Percentiles rank a stretch among this genome's conserved stretches.
Evolutionary conservation across 257 asterid species (phyloP).

Genomic region (Nicotiana tabacum): DNA sequence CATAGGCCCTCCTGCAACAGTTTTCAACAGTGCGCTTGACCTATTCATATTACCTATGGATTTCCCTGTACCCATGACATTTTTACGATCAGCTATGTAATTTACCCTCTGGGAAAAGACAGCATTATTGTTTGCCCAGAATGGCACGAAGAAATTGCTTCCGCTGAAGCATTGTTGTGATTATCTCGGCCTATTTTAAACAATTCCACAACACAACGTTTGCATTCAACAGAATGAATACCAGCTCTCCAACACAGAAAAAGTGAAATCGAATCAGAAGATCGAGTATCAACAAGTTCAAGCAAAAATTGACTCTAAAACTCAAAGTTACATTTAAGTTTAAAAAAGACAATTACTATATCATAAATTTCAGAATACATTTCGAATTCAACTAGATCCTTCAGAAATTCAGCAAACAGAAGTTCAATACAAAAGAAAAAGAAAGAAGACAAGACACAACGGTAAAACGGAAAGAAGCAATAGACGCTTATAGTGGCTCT

Average conservation of each 20-base stretch:
- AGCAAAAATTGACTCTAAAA: background rate
- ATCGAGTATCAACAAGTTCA: background rate
- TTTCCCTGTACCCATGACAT: background rate
- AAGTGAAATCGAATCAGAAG: background rate
- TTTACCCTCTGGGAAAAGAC: background rate
- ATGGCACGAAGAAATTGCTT: background rate
- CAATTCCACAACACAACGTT: background rate
- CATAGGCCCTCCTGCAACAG: background rate
- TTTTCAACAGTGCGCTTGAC: background rate
- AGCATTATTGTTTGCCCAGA: background rate
- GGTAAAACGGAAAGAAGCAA: background rate
- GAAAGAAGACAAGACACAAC: background rate
- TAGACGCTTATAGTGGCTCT: background rate
- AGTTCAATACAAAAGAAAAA: background rate
- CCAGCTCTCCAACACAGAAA: background rate
- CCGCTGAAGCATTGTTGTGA: background rate
- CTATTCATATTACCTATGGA: background rate
- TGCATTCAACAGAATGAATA: background rate
- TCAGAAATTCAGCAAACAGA: conserved; percentile 3
- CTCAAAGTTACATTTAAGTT: too few species aligned
- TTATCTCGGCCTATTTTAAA: background rate
- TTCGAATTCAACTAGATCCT: background rate
- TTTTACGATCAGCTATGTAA: background rate
- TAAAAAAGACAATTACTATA: background rate
- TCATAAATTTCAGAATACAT: background rate